Percentiles rank a stretch among this genome's conserved stretches.
Conservation (phyloP, 2,329 filamentous ascomycete genomes). For the Diaporthe helianthi region DNA sequence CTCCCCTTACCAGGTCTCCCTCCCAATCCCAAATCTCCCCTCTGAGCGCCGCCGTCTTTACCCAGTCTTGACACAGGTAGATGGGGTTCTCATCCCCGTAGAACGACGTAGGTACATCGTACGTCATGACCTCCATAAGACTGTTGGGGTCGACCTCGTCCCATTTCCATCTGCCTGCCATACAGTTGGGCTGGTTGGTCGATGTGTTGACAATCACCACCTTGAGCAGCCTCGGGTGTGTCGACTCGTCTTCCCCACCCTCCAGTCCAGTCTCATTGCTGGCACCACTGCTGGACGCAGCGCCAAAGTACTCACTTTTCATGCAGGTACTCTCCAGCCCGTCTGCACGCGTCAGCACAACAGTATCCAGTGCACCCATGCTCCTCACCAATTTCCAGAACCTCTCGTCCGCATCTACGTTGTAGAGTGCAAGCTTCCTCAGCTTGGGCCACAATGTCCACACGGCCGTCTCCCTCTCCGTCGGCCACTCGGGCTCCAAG, state of each 20-base stretch:
- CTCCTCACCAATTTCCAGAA: slow-evolving; percentile 50
- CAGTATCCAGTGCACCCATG: slow-evolving; percentile 47
- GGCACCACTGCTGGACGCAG: neutral
- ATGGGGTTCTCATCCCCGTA: slow-evolving; percentile 47
- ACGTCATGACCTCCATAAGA: slow-evolving; percentile 48
- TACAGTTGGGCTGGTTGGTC: slow-evolving; percentile 37
- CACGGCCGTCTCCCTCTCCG: slow-evolving; percentile 42
- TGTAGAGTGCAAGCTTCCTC: slow-evolving; percentile 52
- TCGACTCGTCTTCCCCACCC: slow-evolving; percentile 36
- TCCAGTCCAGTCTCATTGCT: neutral
- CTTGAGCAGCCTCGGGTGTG: slow-evolving; percentile 36
- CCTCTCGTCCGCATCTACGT: slow-evolving; percentile 45
- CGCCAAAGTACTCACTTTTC: slow-evolving; percentile 51
- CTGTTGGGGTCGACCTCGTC: slow-evolving; percentile 44
- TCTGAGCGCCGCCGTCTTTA: slow-evolving; percentile 48
- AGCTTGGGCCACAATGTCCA: slow-evolving; percentile 54
- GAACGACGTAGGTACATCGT: slow-evolving; percentile 49
- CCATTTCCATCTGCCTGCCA: slow-evolving; percentile 43
- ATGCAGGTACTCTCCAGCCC: slow-evolving; percentile 44
- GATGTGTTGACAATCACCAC: slow-evolving; percentile 45
- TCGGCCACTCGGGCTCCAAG: slow-evolving; percentile 29
- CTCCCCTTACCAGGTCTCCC: neutral
- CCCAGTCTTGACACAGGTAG: slow-evolving; percentile 50
- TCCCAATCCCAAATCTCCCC: slow-evolving; percentile 50
- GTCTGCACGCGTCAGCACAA: slow-evolving; percentile 51